phyloP scores from a whole-genome alignment of 2,329 filamentous ascomycete species.

The Tolypocladium cylindrosporum region DNA sequence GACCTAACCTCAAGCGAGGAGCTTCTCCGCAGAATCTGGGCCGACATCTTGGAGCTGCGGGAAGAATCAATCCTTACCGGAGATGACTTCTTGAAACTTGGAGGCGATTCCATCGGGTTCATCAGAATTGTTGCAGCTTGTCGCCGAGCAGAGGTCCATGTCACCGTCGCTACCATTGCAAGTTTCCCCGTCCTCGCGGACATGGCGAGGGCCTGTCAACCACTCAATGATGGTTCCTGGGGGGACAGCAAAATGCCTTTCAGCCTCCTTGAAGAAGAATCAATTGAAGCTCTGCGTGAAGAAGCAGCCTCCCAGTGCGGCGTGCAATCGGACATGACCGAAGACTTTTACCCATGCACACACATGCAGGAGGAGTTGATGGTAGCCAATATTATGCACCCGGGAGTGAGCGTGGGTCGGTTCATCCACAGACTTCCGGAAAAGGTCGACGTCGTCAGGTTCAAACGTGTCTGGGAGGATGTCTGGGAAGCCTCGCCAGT shows the following conservation, averaged over 20 bases:
- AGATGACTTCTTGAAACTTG: conserved; percentile 2
- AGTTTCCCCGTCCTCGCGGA: not conserved
- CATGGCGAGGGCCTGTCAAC: not conserved
- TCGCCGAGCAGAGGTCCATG: not conserved
- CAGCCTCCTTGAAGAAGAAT: not conserved
- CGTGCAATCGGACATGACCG: not conserved
- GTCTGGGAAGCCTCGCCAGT: not conserved
- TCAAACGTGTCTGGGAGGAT: conserved; percentile 16
- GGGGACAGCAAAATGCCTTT: not conserved
- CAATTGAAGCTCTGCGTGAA: not conserved
- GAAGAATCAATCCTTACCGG: not conserved
- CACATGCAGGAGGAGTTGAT: not conserved
- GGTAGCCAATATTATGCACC: not conserved
- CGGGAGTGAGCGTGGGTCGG: not conserved
- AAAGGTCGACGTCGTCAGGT: conserved; percentile 10
- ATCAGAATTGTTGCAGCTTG: conserved; percentile 1
- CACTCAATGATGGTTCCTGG: not conserved
- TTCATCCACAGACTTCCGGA: not conserved
- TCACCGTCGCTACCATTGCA: not conserved
- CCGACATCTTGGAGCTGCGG: not conserved
- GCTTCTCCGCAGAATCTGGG: conserved; percentile 1
- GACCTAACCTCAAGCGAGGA: not conserved
- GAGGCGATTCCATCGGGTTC: conserved; percentile 2
- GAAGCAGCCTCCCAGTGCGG: not conserved
- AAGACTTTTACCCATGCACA: conserved; percentile 1